Evolutionary conservation across 495 filamentous ascomycete species (phyloP).

Genomic region (Cryomyces minteri): DNA sequence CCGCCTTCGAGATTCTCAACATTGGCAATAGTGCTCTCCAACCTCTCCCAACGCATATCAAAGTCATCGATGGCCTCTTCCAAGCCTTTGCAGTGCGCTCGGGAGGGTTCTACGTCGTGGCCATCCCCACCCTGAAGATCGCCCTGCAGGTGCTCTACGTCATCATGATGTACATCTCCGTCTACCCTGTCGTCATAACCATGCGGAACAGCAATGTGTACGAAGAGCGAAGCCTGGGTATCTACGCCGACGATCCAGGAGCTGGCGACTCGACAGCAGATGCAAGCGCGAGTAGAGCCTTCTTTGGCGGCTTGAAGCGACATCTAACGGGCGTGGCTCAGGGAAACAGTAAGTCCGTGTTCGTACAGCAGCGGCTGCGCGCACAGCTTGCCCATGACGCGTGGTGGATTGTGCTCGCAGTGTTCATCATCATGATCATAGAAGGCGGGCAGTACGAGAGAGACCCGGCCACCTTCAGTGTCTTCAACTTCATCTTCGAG

Average conservation of each 20-base stretch:
- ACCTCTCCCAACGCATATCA: conserved; percentile 32
- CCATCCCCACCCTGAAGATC: conserved; percentile 49
- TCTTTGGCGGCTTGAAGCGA: conserved; percentile 10
- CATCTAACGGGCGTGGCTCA: conserved; percentile 12
- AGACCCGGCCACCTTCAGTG: conserved; percentile 51
- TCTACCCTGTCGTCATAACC: conserved; percentile 43
- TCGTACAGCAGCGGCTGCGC: conserved; percentile 51
- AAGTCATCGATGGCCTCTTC: conserved; percentile 63
- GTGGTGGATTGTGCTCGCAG: conserved; percentile 66
- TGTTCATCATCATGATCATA: conserved; percentile 54
- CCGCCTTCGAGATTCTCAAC: conserved; percentile 60
- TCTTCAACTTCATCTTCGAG: conserved; percentile 80
- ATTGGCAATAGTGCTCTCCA: conserved; percentile 46
- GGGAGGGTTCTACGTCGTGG: conserved; percentile 71
- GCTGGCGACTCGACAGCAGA: conserved; percentile 13
- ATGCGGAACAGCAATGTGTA: conserved; percentile 27
- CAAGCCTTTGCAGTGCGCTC: conserved; percentile 68
- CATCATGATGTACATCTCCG: conserved; percentile 80
- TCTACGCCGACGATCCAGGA: conserved; percentile 34
- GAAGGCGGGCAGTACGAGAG: conserved; percentile 46
- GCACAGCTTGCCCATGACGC: conserved; percentile 73
- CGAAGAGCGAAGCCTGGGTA: conserved; percentile 46
- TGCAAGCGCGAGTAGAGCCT: neutral
- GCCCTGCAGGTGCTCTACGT: conserved; percentile 65
- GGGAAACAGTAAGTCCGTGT: conserved; percentile 28